Evolutionary conservation across 495 filamentous ascomycete species (phyloP).

Genomic region (Aspergillus hancockii): DNA sequence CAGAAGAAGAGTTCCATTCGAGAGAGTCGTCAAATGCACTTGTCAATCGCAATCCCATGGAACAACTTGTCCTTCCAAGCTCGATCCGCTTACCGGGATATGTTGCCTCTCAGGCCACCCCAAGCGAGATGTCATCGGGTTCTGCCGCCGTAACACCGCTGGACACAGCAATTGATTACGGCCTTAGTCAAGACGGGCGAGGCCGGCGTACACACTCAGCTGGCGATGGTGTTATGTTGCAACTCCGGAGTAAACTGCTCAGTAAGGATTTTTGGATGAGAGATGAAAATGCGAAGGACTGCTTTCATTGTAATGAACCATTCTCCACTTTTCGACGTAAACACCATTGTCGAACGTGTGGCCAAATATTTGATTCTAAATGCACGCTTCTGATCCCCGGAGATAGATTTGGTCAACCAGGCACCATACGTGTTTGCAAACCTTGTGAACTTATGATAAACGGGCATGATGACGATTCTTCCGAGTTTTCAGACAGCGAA

Average conservation of each 20-base stretch:
- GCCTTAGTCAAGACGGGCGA: conserved; percentile 19
- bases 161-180: conserved; percentile 31
- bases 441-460: conserved; percentile 93
- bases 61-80: conserved; percentile 24
- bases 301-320: conserved; percentile 84
- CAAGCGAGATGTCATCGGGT: conserved; percentile 32
- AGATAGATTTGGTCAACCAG: conserved; percentile 80
- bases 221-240: conserved; percentile 33
- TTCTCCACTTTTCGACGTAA: conserved; percentile 95
- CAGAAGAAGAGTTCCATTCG: conserved; percentile 30
- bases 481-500: conserved; percentile 82
- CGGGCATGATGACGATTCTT: conserved; percentile 85
- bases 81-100: conserved; percentile 37
- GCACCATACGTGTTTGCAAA: conserved; percentile 87
- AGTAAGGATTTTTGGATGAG: conserved; percentile 99
- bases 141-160: conserved; percentile 34
- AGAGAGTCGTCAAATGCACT: conserved; percentile 27
- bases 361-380: conserved; percentile 96
- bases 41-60: conserved; percentile 20
- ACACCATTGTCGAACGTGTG: conserved; percentile 90
- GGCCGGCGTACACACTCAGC: conserved; percentile 25
- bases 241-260: conserved; percentile 79
- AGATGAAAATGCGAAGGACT: conserved; percentile 97
- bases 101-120: conserved; percentile 35
- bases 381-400: conserved; percentile 90